Conservation (phyloP, 768 basidiomycete species). For the Auricularia cornea region DNA sequence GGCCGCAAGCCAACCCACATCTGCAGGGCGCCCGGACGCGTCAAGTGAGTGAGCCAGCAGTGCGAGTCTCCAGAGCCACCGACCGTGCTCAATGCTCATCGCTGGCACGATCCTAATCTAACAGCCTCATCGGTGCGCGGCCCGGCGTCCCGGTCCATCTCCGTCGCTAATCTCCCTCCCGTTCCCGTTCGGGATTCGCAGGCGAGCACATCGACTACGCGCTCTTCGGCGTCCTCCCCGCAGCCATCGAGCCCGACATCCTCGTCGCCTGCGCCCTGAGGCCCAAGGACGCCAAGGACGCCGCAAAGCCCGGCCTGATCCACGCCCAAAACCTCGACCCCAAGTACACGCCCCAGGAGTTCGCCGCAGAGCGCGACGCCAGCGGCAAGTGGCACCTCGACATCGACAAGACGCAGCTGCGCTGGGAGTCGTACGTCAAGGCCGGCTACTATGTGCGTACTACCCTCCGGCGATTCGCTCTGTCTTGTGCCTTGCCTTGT, state of each 20-base stretch:
- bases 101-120: background rate
- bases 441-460: conserved; percentile 69
- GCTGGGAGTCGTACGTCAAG: conserved; percentile 87
- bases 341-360: conserved; percentile 39
- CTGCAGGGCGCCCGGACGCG: conserved; percentile 68
- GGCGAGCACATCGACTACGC: conserved; percentile 84
- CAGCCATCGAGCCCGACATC: conserved; percentile 79
- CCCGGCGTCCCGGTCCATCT: conserved; percentile 21
- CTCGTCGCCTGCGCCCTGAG: conserved; percentile 64
- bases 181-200: too few relatives aligned
- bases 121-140: conserved; percentile 28
- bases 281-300: background rate
- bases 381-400: conserved; percentile 56
- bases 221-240: conserved; percentile 74
- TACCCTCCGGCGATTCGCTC: too few relatives aligned
- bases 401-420: conserved; percentile 57
- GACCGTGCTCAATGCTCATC: background rate
- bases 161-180: background rate
- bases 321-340: conserved; percentile 27
- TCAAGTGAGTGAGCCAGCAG: conserved; percentile 45
- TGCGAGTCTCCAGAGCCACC: background rate
- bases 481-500: background rate
- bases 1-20: conserved; percentile 62
- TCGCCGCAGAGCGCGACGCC: conserved; percentile 28
- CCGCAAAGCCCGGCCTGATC: conserved; percentile 25